These are phyloP conservation scores for Tetrapisispora pingtungensis DNA, from an alignment of 805 yeast genomes.

Conservation along the genomic window DNA sequence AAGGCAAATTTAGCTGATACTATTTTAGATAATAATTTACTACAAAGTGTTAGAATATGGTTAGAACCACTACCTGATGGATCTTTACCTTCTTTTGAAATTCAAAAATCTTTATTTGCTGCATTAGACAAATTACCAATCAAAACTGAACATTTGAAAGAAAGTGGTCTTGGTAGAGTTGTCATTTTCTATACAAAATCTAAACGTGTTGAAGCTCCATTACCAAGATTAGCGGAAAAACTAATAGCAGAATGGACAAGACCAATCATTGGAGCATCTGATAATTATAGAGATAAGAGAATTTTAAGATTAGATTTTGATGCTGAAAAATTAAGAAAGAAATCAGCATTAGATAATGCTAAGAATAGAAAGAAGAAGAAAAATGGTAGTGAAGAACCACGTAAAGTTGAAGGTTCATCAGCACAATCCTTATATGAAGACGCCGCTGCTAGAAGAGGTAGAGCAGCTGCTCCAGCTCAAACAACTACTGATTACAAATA, in stretches of 20 bases:
- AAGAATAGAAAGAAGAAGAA: slow-evolving; percentile 26
- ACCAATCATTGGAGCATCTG: slow-evolving; percentile 92
- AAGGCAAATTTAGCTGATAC: slow-evolving; percentile 85
- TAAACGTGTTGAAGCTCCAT: slow-evolving; percentile 74
- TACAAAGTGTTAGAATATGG: slow-evolving; percentile 94
- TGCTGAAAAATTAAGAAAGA: slow-evolving; percentile 38
- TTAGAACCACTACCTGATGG: slow-evolving; percentile 97
- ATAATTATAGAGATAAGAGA: slow-evolving; percentile 81
- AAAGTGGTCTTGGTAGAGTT: slow-evolving; percentile 89
- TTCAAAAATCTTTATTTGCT: slow-evolving; percentile 75
- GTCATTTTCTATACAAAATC: slow-evolving; percentile 88
- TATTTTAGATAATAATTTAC: slow-evolving; percentile 82
- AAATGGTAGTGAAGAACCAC: slow-evolving; percentile 6
- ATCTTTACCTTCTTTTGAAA: slow-evolving; percentile 93
- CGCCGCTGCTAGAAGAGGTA: slow-evolving; percentile 79
- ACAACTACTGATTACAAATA: slow-evolving; percentile 79
- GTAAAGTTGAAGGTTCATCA: slow-evolving; percentile 22
- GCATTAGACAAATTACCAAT: slow-evolving; percentile 76
- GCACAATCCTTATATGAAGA: slow-evolving; percentile 69
- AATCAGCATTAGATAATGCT: slow-evolving; percentile 27
- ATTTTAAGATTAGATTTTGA: slow-evolving; percentile 63
- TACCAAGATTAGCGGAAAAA: slow-evolving; percentile 83
- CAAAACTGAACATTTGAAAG: slow-evolving; percentile 90
- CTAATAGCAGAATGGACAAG: slow-evolving; percentile 96
- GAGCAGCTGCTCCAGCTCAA: slow-evolving; percentile 94